Evolutionary conservation across 495 filamentous ascomycete species (phyloP).

Genomic region (Viridothelium virens): DNA sequence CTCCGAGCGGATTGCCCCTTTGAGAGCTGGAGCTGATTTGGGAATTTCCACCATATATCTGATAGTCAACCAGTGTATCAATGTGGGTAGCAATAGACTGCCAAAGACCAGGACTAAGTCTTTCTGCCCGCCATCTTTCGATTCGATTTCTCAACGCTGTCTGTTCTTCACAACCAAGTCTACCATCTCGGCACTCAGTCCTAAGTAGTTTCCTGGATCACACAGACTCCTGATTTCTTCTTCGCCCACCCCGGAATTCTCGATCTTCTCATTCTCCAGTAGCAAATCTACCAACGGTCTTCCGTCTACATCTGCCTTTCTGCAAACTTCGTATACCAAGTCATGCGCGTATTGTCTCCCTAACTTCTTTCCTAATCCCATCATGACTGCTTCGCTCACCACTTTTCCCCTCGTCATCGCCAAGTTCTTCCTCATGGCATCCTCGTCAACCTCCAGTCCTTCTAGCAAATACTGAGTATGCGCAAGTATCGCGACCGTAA

Average conservation of each 20-base stretch:
- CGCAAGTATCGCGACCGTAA: slow-evolving; percentile 21
- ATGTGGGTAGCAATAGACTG: too few relatives aligned
- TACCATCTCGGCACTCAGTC: slow-evolving; percentile 24
- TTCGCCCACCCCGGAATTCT: slow-evolving; percentile 17
- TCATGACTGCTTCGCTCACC: slow-evolving; percentile 27
- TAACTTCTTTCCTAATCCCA: slow-evolving; percentile 26
- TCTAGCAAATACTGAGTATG: slow-evolving; percentile 22
- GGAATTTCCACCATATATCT: too few relatives aligned
- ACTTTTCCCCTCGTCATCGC: slow-evolving; percentile 20
- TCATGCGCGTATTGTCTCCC: slow-evolving; percentile 24
- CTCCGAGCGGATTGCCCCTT: too few relatives aligned
- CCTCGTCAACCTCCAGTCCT: slow-evolving; percentile 25
- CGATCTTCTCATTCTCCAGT: slow-evolving; percentile 18
- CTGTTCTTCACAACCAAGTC: slow-evolving; percentile 14
- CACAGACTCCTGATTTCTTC: slow-evolving; percentile 22
- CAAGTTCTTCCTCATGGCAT: slow-evolving; percentile 22
- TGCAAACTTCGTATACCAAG: slow-evolving; percentile 25
- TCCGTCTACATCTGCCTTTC: slow-evolving; percentile 15
- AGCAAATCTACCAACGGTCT: slow-evolving; percentile 21
- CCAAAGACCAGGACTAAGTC: not conserved
- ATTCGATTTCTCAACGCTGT: not conserved
- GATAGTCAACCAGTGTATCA: too few relatives aligned
- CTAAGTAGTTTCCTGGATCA: slow-evolving; percentile 24
- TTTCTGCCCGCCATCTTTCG: not conserved
- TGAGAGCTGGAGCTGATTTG: too few relatives aligned